Base-by-base conservation (phyloP, 768 basidiomycete genomes). In the Leccinum obscurum region DNA sequence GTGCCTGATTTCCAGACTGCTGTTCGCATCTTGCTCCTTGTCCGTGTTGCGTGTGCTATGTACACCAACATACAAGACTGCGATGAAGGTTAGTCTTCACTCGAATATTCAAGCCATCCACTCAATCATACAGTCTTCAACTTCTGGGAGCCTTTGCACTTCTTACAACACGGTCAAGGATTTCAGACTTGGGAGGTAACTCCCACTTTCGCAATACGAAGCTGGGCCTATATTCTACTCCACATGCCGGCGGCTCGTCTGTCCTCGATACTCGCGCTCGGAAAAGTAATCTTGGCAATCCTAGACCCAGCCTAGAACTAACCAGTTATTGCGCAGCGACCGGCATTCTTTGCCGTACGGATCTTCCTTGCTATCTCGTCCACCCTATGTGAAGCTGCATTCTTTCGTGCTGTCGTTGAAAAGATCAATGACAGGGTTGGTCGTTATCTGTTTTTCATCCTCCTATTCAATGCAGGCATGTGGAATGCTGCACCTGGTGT, bases 171-270 rank as follows among this genome's bases (percentile, higher is more conserved):
- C 58, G 93, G 93, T 26, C 81, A 87, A 61, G 97, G 92, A 8
- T 98, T 99, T 74, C 96, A 98, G 76, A 98, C 97, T 0, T 99
- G 97, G 97, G 97, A 99, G 71, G 85, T 92, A 6, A 91, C 95
- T 9, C 95, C 97, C 11, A 77, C 82, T 55, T 97, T 88, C 70
- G 87, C 95, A n/a, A 87, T 99, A 64, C 82, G 97, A 64, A 95
- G 93, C 64, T 98, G 95, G 93, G 85, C 93, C 11, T 98, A 98
- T 75, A 85, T 97, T 58, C 70, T 93, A 41, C 70, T 97, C 15
- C 94, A 98, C 70, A 68, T 87, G n/a, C 72, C 87, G 0, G 87
- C 88, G 6, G 81, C 86, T 39, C 85, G 81, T 61, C 58, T 92
- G 11, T 80, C 87, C 14, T 76, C 84, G 46, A 61, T 87, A 20